Evolutionary conservation across 2,329 filamentous ascomycete species (phyloP).

Genomic region (Elsinoe australis): DNA sequence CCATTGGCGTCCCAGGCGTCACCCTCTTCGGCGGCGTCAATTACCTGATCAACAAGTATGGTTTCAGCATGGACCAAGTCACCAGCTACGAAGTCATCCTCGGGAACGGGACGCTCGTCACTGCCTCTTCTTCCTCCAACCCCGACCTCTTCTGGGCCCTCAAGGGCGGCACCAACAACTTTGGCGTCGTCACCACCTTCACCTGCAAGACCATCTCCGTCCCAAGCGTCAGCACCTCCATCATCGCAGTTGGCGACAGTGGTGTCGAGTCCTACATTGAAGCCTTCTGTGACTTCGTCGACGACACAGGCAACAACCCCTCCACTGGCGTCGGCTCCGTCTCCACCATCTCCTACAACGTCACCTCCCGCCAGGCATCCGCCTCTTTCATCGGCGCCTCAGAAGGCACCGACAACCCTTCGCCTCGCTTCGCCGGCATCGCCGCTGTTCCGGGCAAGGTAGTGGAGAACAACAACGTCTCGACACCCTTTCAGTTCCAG

Average conservation of each 20-base stretch:
- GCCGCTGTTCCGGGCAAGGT: neutral
- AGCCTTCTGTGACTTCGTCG: neutral
- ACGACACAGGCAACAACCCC: neutral
- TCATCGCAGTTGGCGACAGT: neutral
- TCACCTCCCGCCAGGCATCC: neutral
- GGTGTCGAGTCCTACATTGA: neutral
- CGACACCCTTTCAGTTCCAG: neutral
- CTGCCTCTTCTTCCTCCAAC: constrained; percentile 38
- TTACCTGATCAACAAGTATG: constrained; percentile 25
- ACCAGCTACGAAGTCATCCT: constrained; percentile 23
- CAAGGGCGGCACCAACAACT: constrained; percentile 40
- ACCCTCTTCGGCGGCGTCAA: constrained; percentile 24
- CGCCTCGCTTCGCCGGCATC: neutral
- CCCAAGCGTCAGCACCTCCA: neutral
- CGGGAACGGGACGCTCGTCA: constrained; percentile 32
- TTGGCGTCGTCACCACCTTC: constrained; percentile 35
- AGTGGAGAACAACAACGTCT: neutral
- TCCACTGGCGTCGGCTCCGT: neutral
- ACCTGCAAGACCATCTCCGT: constrained; percentile 20
- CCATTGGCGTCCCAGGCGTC: constrained; percentile 1
- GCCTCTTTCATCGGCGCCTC: neutral
- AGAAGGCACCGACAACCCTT: neutral
- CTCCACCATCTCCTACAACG: neutral
- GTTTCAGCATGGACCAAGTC: constrained; percentile 28
- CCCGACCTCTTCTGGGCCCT: constrained; percentile 45